Percentiles rank a stretch among this genome's conserved stretches.
Conservation (phyloP, 495 filamentous ascomycete genomes). For the Tricharina praecox region DNA sequence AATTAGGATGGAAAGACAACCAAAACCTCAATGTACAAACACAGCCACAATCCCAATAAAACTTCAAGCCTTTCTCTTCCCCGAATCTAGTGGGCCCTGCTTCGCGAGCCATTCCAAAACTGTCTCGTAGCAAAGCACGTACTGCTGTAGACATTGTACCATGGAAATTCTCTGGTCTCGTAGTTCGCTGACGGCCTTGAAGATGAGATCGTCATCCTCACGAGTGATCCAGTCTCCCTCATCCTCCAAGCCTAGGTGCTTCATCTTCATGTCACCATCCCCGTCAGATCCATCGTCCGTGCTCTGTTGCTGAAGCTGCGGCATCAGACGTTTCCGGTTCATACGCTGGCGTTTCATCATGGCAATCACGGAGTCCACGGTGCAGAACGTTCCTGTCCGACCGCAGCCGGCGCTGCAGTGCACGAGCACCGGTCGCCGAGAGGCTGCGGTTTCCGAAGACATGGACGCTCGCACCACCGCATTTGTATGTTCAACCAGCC, state of each 20-base stretch:
- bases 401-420: constrained; percentile 95
- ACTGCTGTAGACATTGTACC: constrained; percentile 92
- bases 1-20: no score
- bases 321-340: constrained; percentile 22
- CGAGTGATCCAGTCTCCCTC: constrained; percentile 37
- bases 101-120: constrained; percentile 70
- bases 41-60: neutral
- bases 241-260: constrained; percentile 33
- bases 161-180: constrained; percentile 77
- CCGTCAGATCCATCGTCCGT: constrained; percentile 21
- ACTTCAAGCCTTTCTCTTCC: constrained; percentile 23
- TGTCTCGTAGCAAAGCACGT: constrained; percentile 90
- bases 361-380: constrained; percentile 83
- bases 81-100: constrained; percentile 29
- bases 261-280: constrained; percentile 19
- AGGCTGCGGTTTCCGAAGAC: constrained; percentile 27
- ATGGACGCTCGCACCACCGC: constrained; percentile 29
- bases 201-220: constrained; percentile 57
- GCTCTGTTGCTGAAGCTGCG: constrained; percentile 11
- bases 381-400: constrained; percentile 89
- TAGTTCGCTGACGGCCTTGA: constrained; percentile 77
- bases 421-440: constrained; percentile 59
- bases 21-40: no score
- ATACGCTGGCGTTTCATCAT: constrained; percentile 69
- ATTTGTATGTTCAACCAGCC: constrained; percentile 54